Percentiles rank a stretch among this genome's conserved stretches.
Evolutionary conservation across 2,329 filamentous ascomycete genomes (phyloP).

Genomic region (Diaporthe humulicola): DNA sequence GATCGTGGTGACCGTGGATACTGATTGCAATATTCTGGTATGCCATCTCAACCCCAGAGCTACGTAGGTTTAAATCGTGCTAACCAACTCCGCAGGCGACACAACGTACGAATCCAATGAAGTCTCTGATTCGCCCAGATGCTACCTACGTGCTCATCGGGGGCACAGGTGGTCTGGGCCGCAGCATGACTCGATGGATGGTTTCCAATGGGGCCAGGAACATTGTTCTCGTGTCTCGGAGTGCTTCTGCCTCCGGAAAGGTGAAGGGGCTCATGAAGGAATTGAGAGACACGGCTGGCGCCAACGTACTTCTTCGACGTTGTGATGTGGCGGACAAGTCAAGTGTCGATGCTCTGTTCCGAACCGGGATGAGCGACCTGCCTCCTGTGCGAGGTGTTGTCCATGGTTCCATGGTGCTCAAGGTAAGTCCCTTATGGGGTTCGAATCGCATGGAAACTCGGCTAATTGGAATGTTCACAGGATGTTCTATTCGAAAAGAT

Average conservation of each 20-base stretch:
- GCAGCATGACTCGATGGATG: constrained; percentile 44
- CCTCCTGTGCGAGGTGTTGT: constrained; percentile 52
- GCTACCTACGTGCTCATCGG: constrained; percentile 47
- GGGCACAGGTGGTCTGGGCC: constrained; percentile 47
- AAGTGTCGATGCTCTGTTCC: constrained; percentile 51
- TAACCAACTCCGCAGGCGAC: constrained; percentile 23
- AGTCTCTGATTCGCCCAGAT: constrained; percentile 36
- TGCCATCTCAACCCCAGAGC: constrained; percentile 18
- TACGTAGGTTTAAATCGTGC: neutral
- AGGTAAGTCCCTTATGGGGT: neutral
- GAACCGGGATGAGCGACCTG: constrained; percentile 57
- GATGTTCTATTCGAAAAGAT: constrained; percentile 68
- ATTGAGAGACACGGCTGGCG: constrained; percentile 24
- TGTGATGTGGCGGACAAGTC: constrained; percentile 55
- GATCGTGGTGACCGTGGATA: constrained; percentile 37
- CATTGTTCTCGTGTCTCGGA: constrained; percentile 31
- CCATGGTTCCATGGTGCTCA: constrained; percentile 55
- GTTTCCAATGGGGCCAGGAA: constrained; percentile 41
- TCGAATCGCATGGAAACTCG: too few relatives aligned
- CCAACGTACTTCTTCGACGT: neutral
- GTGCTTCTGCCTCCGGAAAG: constrained; percentile 33
- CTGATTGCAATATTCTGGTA: constrained; percentile 6
- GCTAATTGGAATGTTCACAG: constrained; percentile 20
- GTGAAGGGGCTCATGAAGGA: constrained; percentile 34
- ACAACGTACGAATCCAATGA: constrained; percentile 19